Evolutionary conservation across 345 rosid species (phyloP).

Genomic region (Moricandia moricandioides): DNA sequence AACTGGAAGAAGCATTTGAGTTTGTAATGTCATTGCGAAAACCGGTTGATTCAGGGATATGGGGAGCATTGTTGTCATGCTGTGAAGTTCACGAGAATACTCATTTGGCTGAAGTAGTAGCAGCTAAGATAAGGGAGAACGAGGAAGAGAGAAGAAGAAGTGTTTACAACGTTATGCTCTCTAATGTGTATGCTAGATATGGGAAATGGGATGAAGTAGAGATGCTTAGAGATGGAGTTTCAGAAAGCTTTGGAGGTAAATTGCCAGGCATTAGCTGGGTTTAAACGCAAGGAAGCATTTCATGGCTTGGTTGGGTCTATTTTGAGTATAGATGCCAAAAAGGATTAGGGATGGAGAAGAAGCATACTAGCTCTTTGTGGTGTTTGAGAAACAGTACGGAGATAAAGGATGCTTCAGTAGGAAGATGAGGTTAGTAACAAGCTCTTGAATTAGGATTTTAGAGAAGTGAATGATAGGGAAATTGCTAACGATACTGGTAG

Average conservation of each 20-base stretch:
- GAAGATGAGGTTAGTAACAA: slow-evolving; percentile 9
- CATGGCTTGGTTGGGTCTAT: not conserved
- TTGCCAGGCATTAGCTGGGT: slow-evolving; percentile 64
- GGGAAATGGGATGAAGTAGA: slow-evolving; percentile 75
- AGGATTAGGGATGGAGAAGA: not conserved
- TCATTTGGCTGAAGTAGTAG: slow-evolving; percentile 62
- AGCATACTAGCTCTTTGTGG: not conserved
- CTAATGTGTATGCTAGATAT: slow-evolving; percentile 65
- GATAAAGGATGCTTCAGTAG: not conserved
- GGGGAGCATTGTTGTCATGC: slow-evolving; percentile 85
- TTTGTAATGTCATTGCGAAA: slow-evolving; percentile 53
- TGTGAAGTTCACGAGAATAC: slow-evolving; percentile 58
- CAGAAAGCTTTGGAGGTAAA: slow-evolving; percentile 42
- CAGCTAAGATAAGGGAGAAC: slow-evolving; percentile 46
- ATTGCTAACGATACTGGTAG: not conserved
- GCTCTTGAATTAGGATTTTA: not conserved
- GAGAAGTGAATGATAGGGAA: not conserved
- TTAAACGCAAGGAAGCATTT: slow-evolving; percentile 6
- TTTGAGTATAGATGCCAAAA: not conserved
- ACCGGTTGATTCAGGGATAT: slow-evolving; percentile 72
- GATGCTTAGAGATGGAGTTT: slow-evolving; percentile 48
- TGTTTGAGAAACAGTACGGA: not conserved
- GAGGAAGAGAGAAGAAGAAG: slow-evolving; percentile 60
- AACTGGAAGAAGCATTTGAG: slow-evolving; percentile 64
- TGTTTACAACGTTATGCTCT: slow-evolving; percentile 70